phyloP scores from a whole-genome alignment of 1,284 basidiomycete genomes.

The Melampsora larici-populina region DNA sequence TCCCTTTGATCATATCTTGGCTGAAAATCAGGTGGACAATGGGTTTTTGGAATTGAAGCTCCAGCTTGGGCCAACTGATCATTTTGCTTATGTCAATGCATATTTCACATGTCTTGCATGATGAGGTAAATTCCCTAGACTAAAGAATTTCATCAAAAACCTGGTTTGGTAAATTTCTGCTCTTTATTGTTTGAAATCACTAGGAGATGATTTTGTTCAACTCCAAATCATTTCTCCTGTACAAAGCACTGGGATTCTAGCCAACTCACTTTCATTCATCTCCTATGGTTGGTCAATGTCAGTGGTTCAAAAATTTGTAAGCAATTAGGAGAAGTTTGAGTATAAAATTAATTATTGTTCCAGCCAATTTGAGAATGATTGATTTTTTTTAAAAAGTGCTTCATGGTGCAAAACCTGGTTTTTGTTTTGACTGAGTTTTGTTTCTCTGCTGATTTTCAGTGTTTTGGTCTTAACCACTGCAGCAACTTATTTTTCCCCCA shows the following conservation, averaged over 20 bases:
- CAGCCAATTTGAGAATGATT: no score
- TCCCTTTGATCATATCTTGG: slow-evolving; percentile 84
- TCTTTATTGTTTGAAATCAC: background rate
- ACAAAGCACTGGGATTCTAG: slow-evolving; percentile 68
- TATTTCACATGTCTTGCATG: slow-evolving; percentile 89
- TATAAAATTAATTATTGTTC: no score
- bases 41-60: slow-evolving; percentile 90
- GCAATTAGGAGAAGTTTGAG: slow-evolving; percentile 79
- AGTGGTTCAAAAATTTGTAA: slow-evolving; percentile 95
- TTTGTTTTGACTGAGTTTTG: no score
- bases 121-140: slow-evolving; percentile 64
- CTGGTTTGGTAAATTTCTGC: background rate
- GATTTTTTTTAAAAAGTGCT: no score
- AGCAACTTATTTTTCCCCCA: no score
- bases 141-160: background rate
- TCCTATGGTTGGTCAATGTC: slow-evolving; percentile 82
- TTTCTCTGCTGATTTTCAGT: no score
- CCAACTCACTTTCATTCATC: slow-evolving; percentile 82
- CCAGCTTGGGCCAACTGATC: slow-evolving; percentile 93
- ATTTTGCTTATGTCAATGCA: slow-evolving; percentile 93
- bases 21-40: slow-evolving; percentile 75
- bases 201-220: slow-evolving; percentile 91
- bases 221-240: slow-evolving; percentile 89
- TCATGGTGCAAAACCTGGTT: no score
- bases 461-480: no score